Evolutionary conservation across 257 asterid species (phyloP).

Genomic region (Mentha longifolia): DNA sequence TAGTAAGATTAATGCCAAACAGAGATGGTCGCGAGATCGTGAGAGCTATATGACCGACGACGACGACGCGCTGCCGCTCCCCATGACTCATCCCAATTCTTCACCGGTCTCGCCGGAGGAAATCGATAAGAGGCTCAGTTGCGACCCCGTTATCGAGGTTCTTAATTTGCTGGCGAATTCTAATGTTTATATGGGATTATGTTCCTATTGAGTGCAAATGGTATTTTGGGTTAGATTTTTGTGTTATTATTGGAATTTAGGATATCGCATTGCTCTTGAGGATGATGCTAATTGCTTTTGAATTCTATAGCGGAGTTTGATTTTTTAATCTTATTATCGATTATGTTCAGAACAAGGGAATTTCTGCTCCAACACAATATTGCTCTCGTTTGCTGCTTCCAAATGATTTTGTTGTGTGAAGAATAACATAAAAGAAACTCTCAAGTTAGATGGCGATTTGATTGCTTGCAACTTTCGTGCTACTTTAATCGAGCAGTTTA

Average conservation of each 20-base stretch:
- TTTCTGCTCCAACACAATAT: neutral
- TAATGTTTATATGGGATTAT: neutral
- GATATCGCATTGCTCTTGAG: neutral
- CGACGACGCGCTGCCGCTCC: constrained; percentile 79
- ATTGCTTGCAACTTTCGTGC: neutral
- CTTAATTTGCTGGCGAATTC: neutral
- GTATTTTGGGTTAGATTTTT: neutral
- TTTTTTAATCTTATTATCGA: neutral
- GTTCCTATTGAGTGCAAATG: neutral
- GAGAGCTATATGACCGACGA: constrained; percentile 80
- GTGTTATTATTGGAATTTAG: constrained; percentile 3
- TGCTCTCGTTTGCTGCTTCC: neutral
- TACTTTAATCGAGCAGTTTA: constrained; percentile 3
- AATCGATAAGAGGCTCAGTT: constrained; percentile 66
- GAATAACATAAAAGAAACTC: neutral
- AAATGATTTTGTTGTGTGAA: constrained; percentile 13
- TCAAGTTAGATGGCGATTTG: constrained; percentile 18
- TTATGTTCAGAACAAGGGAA: neutral
- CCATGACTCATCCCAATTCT: constrained; percentile 78
- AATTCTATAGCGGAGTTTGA: neutral
- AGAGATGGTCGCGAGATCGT: constrained; percentile 76
- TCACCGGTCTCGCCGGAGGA: constrained; percentile 69
- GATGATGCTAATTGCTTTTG: neutral
- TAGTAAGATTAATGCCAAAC: constrained; percentile 60
- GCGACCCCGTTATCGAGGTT: constrained; percentile 67